phyloP scores from a whole-genome alignment of 495 filamentous ascomycete genomes.

The Penicillium diatomitis region DNA sequence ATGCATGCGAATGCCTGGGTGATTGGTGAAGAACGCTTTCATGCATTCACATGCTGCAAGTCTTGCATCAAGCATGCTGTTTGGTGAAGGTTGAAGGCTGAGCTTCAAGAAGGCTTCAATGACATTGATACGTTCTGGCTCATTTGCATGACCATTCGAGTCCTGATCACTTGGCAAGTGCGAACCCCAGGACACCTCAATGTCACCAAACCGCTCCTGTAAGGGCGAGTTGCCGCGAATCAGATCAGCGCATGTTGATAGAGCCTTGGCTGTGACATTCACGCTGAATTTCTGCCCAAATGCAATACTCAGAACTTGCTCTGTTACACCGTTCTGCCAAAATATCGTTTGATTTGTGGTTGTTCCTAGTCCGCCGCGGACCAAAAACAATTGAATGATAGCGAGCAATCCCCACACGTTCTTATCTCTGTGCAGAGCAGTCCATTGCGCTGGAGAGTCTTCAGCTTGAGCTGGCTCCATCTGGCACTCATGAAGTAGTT shows the following conservation, averaged over 20 bases:
- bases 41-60: constrained; percentile 82
- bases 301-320: constrained; percentile 71
- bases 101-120: constrained; percentile 92
- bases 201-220: constrained; percentile 82
- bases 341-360: constrained; percentile 79
- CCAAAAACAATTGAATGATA: constrained; percentile 76
- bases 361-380: constrained; percentile 69
- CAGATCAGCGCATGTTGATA: constrained; percentile 78
- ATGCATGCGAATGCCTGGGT: constrained; percentile 68
- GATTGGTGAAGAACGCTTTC: constrained; percentile 80
- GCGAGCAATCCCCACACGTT: constrained; percentile 87
- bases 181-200: constrained; percentile 41
- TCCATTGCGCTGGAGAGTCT: constrained; percentile 61
- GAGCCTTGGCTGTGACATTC: constrained; percentile 73
- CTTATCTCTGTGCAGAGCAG: constrained; percentile 69
- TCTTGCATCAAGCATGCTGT: constrained; percentile 66
- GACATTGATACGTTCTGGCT: constrained; percentile 58
- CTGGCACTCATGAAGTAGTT: constrained; percentile 57
- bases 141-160: constrained; percentile 38
- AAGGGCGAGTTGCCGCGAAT: constrained; percentile 72
- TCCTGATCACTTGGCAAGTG: constrained; percentile 13
- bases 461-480: constrained; percentile 41
- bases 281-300: constrained; percentile 70
- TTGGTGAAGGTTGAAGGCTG: constrained; percentile 56
- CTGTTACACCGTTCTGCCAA: constrained; percentile 70